Evolutionary conservation across 805 yeast genomes (phyloP), one percentile per base, ranked within the genome.

Genomic region (Henningerozyma blattae): DNA sequence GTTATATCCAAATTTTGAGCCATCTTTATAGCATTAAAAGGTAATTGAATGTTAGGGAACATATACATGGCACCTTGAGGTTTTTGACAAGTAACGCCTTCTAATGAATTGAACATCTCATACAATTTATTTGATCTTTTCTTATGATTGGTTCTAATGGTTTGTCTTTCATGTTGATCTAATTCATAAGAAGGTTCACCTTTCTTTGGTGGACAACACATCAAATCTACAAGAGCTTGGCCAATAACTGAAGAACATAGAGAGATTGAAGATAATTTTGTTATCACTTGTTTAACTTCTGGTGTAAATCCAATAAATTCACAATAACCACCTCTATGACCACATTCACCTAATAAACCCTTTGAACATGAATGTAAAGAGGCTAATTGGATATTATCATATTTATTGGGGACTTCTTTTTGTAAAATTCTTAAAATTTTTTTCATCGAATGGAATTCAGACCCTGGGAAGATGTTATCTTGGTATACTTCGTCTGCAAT

Each of bases 251-350:
- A 95, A 0, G 97, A 89, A 57, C 98, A 91, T 36, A 91, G 67
- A 20, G 91, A 78, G 45, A 91, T 86, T 10, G 94, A 81, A 14
- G 94, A 93, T 46, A 93, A 64, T 62, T 91, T 91, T 58, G 80
- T 67, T 34, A 91, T 67, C 35, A 82, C 70, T 20, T 73, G 81
- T 46, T 67, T 62, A 14, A 87, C 77, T 30, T 79, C 86, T 3
- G 65, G 66, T 12, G 69, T 63, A 59, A 91, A 82, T 1, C 95
- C 95, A 9, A 78, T 70, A 6, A 87, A 62, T 60, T 91, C 99
- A 91, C 91, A 82, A 65, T 87, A 91, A 5, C 99, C 99, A 48
- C 97, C 99, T 62, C 99, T 77, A 65, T 91, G 98, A 40, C 99
- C 99, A 69, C 99, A 91, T 62, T 91, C 99, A 42, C 98, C 99